Evolutionary conservation across 768 basidiomycete species (phyloP), one percentile per base, ranked within the genome.

Genomic region (Sporobolomyces pararoseus): DNA sequence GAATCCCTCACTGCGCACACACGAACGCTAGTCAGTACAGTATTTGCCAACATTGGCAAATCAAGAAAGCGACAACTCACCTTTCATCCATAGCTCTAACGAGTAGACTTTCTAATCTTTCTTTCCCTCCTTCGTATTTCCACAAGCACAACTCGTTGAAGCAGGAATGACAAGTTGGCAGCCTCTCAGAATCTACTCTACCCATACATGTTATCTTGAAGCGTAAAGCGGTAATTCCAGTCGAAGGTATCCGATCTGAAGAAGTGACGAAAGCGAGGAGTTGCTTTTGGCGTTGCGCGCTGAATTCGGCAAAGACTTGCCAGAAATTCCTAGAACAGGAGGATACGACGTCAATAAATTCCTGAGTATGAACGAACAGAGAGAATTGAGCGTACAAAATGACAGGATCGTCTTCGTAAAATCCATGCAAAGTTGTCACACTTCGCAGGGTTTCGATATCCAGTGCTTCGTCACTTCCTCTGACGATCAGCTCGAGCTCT

Each of bases 401-500:
- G 0, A 69, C 75, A 42, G 58, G 35, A 4, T 67, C 68, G 10
- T 73, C 65, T 16, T 34, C 49, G 34, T 23, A 17, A 42, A 73
- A 75, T 0, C 75, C 75, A 23, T 78, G 71, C 21, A 73, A 74
- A 7, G 50, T 53, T 0, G 76, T 76, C 1, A 74, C 53, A 10
- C 27, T 39, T n/a, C 65, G 34, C 27, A 78, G 59, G 27, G 73
- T 72, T 1, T 62, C 65, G 32, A 76, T 65, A 25, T 78, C 75
- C 9, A 78, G 47, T 25, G 63, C 59, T 53, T 76, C 75, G 12
- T 64, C 51, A 32, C 67, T 68, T 0, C 77, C 77, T 19, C 77
- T 59, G 0, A 76, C 75, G 52, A 76, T 65, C 12, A 78, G 69
- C 57, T 76, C 77, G 50, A 78, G 63, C 59, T 78, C 77, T 31